Evolutionary conservation across 2,329 filamentous ascomycete genomes (phyloP).

Genomic region (Fusarium protoensiforme): DNA sequence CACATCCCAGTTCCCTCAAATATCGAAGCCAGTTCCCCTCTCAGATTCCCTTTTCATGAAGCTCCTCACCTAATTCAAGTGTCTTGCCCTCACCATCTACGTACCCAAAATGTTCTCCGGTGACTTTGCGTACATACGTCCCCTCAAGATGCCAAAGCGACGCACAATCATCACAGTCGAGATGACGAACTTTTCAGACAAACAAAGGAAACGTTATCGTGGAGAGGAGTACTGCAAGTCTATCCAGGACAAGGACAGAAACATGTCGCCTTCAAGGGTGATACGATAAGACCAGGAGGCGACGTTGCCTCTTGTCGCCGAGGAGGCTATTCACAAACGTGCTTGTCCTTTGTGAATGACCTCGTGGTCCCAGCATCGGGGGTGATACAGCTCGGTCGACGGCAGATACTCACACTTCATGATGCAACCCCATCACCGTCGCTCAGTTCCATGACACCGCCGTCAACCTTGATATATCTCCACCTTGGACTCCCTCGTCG

Average conservation of each 20-base stretch:
- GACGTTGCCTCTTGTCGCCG: neutral
- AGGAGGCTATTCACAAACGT: neutral
- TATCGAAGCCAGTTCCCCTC: neutral
- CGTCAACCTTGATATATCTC: neutral
- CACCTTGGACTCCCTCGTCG: neutral
- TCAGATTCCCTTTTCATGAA: neutral
- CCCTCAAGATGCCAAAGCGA: neutral
- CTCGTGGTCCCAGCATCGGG: neutral
- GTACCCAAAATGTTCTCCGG: slow-evolving; percentile 41
- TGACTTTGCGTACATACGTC: slow-evolving; percentile 42
- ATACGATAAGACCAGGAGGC: neutral
- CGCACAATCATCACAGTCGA: slow-evolving; percentile 23
- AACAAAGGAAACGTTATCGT: neutral
- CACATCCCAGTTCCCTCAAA: neutral
- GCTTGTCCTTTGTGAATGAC: neutral
- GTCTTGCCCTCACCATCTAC: neutral
- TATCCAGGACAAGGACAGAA: neutral
- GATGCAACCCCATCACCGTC: neutral
- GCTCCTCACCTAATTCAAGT: neutral
- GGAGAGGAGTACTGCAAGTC: neutral
- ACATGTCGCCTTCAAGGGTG: neutral
- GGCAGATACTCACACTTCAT: neutral
- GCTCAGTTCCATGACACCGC: neutral
- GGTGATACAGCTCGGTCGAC: neutral
- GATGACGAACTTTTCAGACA: slow-evolving; percentile 15